Evolutionary conservation across 345 rosid genomes (phyloP).

Genomic region (Geranium brycei): DNA sequence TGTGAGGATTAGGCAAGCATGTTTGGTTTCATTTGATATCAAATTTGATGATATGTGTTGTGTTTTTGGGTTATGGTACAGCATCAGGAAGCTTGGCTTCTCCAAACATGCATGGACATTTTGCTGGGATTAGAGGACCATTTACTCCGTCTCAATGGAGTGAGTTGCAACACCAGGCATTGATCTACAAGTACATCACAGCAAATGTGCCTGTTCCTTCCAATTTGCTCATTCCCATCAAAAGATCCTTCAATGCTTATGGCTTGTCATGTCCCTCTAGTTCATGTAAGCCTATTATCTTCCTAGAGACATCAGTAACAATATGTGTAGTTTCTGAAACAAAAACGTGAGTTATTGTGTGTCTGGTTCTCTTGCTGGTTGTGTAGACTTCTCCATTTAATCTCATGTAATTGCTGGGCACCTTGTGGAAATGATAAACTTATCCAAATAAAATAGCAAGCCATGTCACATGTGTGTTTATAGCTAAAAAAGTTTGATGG

Average conservation of each 20-base stretch:
- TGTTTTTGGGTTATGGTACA: not conserved
- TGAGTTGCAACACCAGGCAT: conserved; percentile 62
- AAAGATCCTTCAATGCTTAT: conserved; percentile 35
- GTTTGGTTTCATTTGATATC: not conserved
- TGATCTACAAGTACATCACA: conserved; percentile 56
- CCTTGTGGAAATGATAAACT: not conserved
- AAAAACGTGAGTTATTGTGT: not conserved
- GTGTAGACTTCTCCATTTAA: not conserved
- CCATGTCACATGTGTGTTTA: not conserved
- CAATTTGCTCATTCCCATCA: conserved; percentile 43
- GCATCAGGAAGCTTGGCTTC: conserved; percentile 28
- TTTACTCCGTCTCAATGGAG: conserved; percentile 57
- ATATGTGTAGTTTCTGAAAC: too few species aligned
- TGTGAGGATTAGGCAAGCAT: not conserved
- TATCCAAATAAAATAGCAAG: not conserved
- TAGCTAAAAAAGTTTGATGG: not conserved
- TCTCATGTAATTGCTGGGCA: not conserved
- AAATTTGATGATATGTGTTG: not conserved
- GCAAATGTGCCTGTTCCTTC: conserved; percentile 55
- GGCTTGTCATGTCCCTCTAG: conserved; percentile 25
- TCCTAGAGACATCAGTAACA: not conserved
- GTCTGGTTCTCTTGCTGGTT: not conserved
- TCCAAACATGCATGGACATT: conserved; percentile 43
- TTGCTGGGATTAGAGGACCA: conserved; percentile 34
- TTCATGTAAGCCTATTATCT: conserved; percentile 29